Evolutionary conservation across 164 flowering plant genomes (phyloP).

Genomic region (Tetracentron sinense): DNA sequence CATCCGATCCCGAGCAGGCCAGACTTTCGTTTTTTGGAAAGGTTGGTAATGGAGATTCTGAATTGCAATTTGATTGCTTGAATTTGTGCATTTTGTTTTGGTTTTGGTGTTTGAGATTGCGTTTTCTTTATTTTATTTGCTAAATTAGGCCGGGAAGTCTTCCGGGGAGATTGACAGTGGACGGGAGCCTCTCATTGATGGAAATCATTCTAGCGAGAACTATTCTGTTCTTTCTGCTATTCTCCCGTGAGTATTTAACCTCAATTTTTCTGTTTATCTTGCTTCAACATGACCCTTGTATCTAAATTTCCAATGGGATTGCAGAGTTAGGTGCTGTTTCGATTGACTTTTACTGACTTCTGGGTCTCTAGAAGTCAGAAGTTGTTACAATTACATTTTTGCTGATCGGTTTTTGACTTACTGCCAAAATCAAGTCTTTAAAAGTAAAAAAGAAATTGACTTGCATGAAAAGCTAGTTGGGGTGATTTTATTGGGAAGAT

Average conservation of each 20-base stretch:
- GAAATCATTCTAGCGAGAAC: slow-evolving; percentile 19
- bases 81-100: background rate
- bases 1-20: slow-evolving; percentile 22
- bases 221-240: slow-evolving; percentile 47
- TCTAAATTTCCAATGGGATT: too few relatives aligned
- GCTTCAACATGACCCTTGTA: background rate
- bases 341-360: too few relatives aligned
- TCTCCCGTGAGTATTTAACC: slow-evolving; percentile 44
- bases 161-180: slow-evolving; percentile 30
- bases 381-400: too few relatives aligned
- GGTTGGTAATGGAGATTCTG: slow-evolving; percentile 10
- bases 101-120: background rate
- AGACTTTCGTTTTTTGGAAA: slow-evolving; percentile 25
- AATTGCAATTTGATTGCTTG: background rate
- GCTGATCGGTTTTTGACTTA: too few relatives aligned
- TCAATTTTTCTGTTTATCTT: background rate
- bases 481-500: too few relatives aligned
- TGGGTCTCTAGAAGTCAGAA: too few relatives aligned
- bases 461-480: too few relatives aligned
- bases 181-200: slow-evolving; percentile 46
- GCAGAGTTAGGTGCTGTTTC: too few relatives aligned
- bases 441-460: too few relatives aligned
- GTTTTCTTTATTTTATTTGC: background rate
- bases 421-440: too few relatives aligned
- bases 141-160: slow-evolving; percentile 27